A percentile compares a stretch with the other conserved stretches of the same genome.
phyloP scores from a whole-genome alignment of 139 green algal species.

The Chlamydomonas eustigma region DNA sequence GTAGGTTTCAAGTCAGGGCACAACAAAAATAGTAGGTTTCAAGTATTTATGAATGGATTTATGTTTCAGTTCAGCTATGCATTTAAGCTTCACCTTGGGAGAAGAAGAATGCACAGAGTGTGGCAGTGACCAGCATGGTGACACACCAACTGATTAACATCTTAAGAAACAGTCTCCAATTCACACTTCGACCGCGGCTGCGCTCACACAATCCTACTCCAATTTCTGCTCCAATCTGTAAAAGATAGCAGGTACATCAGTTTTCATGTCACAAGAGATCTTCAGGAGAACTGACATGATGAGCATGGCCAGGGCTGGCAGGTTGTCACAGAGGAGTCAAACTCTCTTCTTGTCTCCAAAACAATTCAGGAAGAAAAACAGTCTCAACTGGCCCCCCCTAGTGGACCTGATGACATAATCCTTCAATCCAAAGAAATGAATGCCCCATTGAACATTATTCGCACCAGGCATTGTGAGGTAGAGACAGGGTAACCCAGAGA shows the following conservation, averaged over 20 bases:
- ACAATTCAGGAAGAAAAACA: background rate
- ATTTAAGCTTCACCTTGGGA: background rate
- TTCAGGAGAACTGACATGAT: background rate
- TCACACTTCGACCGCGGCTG: slow-evolving; percentile 5
- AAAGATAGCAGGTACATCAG: background rate
- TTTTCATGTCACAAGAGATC: background rate
- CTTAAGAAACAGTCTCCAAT: slow-evolving; percentile 28
- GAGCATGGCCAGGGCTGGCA: background rate
- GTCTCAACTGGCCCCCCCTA: background rate
- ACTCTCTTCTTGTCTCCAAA: background rate
- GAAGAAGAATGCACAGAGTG: background rate
- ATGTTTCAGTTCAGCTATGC: no score
- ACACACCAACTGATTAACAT: slow-evolving; percentile 24
- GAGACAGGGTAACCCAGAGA: slow-evolving; percentile 46
- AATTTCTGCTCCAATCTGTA: slow-evolving; percentile 33
- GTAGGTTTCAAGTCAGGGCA: no score
- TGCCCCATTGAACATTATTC: background rate
- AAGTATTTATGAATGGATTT: no score
- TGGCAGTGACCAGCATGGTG: slow-evolving; percentile 14
- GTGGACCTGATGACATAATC: background rate
- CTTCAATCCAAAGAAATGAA: background rate
- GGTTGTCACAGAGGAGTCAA: background rate
- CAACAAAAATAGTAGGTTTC: no score
- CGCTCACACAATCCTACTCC: slow-evolving; percentile 27
- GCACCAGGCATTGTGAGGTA: slow-evolving; percentile 46